These are phyloP conservation scores for Auriculariales sp. DNA, from an alignment of 768 basidiomycete species.

Conservation along the genomic window DNA sequence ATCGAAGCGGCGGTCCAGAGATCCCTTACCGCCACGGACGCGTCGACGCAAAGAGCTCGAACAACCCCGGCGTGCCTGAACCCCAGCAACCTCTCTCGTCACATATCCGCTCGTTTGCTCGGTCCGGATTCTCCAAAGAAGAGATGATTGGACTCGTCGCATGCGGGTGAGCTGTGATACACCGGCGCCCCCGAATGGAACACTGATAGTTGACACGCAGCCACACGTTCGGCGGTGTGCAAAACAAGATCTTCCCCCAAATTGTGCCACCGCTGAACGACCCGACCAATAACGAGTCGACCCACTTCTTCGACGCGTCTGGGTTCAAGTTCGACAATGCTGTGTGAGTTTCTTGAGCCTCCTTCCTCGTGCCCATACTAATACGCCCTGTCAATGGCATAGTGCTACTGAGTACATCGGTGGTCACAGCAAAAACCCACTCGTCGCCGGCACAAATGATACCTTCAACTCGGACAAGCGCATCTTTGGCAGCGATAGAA, in stretches of 20 bases:
- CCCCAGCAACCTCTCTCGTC: background rate
- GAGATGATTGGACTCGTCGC: background rate
- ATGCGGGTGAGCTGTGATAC: background rate
- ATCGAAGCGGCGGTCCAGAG: background rate
- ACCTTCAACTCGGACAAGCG: background rate
- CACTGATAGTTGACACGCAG: background rate
- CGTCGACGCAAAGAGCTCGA: background rate
- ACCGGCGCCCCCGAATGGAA: background rate
- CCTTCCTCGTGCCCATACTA: no score
- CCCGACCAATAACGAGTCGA: background rate
- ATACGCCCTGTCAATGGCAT: background rate
- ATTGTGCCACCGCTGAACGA: background rate
- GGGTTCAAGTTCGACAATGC: background rate
- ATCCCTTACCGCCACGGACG: background rate
- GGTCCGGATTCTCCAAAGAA: background rate
- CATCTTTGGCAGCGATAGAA: background rate
- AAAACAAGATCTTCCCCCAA: background rate
- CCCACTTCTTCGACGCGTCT: background rate
- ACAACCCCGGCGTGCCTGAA: background rate
- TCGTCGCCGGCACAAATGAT: background rate
- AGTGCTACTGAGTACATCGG: background rate
- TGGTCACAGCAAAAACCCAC: background rate
- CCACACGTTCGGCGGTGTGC: background rate
- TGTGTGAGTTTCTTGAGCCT: background rate
- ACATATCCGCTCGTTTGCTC: background rate